Evolutionary conservation across 1,284 basidiomycete genomes (phyloP).

Genomic region (Phlebopus sp.): DNA sequence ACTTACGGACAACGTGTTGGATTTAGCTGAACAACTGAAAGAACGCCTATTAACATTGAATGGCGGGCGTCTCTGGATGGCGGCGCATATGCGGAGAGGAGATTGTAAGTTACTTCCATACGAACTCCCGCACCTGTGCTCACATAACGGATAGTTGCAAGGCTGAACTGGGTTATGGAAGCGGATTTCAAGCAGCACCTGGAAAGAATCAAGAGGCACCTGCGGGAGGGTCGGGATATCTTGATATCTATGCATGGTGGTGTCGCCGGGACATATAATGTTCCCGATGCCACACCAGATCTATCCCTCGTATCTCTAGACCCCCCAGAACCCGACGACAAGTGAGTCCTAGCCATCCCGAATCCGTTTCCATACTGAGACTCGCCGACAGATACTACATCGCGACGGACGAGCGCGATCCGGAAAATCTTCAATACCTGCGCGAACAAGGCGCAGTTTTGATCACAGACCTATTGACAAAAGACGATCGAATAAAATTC

Average conservation of each 20-base stretch:
- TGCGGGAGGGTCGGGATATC: slow-evolving; percentile 25
- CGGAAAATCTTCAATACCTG: slow-evolving; percentile 34
- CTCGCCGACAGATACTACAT: slow-evolving; percentile 33
- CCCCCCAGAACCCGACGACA: slow-evolving; percentile 6
- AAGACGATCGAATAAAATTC: slow-evolving; percentile 37
- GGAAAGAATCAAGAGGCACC: slow-evolving; percentile 27
- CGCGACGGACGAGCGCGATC: slow-evolving; percentile 39
- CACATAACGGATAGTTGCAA: neutral
- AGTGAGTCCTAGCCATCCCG: neutral
- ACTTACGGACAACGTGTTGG: slow-evolving; percentile 22
- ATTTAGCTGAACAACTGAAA: slow-evolving; percentile 27
- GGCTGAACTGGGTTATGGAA: slow-evolving; percentile 29
- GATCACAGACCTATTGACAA: slow-evolving; percentile 40
- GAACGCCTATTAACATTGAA: slow-evolving; percentile 28
- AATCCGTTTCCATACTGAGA: neutral
- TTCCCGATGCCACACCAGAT: slow-evolving; percentile 13
- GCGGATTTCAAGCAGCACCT: slow-evolving; percentile 27
- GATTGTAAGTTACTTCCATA: slow-evolving; percentile 25
- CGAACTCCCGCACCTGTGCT: neutral
- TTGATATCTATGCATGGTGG: slow-evolving; percentile 11
- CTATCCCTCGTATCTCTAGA: neutral
- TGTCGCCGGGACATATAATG: slow-evolving; percentile 11
- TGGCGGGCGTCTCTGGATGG: slow-evolving; percentile 36
- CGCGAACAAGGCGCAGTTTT: slow-evolving; percentile 38
- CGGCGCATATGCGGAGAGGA: slow-evolving; percentile 40